Evolutionary conservation across 148 eudicot species (phyloP).

Genomic region (Salicornia ramosissima): DNA sequence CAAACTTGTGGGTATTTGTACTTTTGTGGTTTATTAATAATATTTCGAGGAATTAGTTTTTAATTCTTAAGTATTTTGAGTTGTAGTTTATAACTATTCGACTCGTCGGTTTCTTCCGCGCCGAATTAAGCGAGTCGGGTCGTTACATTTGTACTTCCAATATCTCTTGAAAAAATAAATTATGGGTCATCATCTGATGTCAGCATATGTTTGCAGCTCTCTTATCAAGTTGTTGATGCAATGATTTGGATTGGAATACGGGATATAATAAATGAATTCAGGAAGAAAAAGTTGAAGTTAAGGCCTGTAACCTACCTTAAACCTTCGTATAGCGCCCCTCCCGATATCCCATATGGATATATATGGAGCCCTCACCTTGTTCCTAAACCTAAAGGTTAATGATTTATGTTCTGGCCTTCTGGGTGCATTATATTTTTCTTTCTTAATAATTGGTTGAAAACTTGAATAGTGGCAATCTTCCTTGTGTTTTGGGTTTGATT

Average conservation of each 20-base stretch:
- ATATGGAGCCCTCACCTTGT: conserved; percentile 98
- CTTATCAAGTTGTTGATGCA: conserved; percentile 83
- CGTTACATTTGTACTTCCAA: background rate
- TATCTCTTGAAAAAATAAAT: background rate
- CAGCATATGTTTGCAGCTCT: conserved; percentile 56
- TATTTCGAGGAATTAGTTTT: too few species aligned
- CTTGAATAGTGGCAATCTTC: background rate
- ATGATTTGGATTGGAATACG: conserved; percentile 90
- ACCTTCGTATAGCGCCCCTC: conserved; percentile 49
- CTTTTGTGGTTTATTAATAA: too few species aligned
- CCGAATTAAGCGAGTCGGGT: too few species aligned
- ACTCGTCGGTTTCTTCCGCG: too few species aligned
- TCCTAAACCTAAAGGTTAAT: conserved; percentile 85
- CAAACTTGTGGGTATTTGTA: too few species aligned
- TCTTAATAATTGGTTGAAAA: background rate
- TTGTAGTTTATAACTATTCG: too few species aligned
- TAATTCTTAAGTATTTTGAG: too few species aligned
- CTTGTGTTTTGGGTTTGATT: background rate
- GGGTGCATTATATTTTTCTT: background rate
- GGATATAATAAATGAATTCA: conserved; percentile 75
- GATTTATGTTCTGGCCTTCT: background rate
- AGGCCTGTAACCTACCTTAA: conserved; percentile 78
- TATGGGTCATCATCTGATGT: background rate
- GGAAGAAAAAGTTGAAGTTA: conserved; percentile 82
- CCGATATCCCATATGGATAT: conserved; percentile 75